phyloP scores from a whole-genome alignment of 306 rosid species.

The Prunus armeniaca region DNA sequence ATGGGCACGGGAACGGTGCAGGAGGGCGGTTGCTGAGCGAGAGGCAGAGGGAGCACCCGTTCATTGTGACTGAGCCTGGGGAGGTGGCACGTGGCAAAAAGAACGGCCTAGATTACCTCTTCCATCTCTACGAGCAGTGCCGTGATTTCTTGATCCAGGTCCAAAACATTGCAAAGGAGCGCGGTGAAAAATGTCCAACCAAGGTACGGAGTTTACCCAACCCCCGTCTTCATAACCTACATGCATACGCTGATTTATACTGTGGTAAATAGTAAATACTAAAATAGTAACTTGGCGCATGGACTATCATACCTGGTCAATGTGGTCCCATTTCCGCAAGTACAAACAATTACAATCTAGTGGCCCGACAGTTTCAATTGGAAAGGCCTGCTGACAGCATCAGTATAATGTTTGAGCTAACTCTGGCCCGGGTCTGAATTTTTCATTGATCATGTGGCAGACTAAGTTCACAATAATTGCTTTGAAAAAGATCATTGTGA shows the following conservation, averaged over 20 bases:
- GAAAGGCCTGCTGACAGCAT: too few relatives aligned
- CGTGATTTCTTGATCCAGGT: conserved; percentile 86
- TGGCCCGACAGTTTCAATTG: too few relatives aligned
- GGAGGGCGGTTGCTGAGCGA: conserved; percentile 24
- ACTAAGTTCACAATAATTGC: background rate
- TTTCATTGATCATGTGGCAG: background rate
- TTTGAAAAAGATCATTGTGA: too few relatives aligned
- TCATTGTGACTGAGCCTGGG: conserved; percentile 95
- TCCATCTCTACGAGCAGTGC: conserved; percentile 91
- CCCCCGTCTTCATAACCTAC: background rate
- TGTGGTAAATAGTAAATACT: background rate
- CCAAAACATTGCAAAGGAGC: conserved; percentile 80
- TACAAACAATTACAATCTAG: background rate
- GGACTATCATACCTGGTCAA: too few relatives aligned
- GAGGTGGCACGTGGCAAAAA: conserved; percentile 99
- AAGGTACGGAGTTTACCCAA: conserved; percentile 42
- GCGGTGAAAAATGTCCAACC: conserved; percentile 97
- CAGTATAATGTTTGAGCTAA: too few relatives aligned
- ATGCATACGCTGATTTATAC: background rate
- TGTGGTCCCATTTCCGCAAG: background rate
- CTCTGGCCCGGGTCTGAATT: background rate
- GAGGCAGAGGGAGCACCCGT: conserved; percentile 90
- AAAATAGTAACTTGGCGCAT: too few relatives aligned
- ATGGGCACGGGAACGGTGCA: background rate
- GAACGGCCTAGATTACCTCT: conserved; percentile 92